Evolutionary conservation across 306 rosid genomes (phyloP).

Genomic region (Gleditsia sinensis): DNA sequence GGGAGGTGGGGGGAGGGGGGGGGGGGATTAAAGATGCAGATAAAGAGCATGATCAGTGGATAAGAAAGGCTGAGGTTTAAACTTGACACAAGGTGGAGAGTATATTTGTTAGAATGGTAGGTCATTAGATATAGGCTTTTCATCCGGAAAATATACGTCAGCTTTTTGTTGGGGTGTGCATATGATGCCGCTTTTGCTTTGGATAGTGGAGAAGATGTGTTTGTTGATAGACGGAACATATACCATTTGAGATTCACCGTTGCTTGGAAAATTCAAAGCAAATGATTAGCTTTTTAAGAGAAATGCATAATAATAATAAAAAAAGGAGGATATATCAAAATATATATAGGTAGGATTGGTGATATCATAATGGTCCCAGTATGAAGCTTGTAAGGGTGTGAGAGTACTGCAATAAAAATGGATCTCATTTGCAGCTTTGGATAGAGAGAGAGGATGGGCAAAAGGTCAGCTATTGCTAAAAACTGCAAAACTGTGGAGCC

Average conservation of each 20-base stretch:
- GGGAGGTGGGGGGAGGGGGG: no score
- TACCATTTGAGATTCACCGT: constrained; percentile 61
- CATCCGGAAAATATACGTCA: constrained; percentile 43
- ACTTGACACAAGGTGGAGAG: neutral
- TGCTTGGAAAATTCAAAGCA: constrained; percentile 63
- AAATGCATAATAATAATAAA: neutral
- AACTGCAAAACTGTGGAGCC: constrained; percentile 53
- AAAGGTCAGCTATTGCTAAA: constrained; percentile 38
- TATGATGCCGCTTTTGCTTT: constrained; percentile 47
- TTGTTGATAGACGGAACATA: constrained; percentile 64
- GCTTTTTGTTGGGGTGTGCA: constrained; percentile 38
- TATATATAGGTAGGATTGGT: constrained; percentile 20
- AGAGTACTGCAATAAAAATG: constrained; percentile 10
- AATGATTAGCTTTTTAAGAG: constrained; percentile 63
- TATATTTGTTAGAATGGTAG: constrained; percentile 4
- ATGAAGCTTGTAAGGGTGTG: constrained; percentile 30
- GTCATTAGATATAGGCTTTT: constrained; percentile 41
- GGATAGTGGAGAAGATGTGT: constrained; percentile 59
- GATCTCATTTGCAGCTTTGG: constrained; percentile 70
- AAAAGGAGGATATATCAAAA: constrained; percentile 9
- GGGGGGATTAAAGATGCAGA: no score
- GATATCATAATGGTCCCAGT: constrained; percentile 51
- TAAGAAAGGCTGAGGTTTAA: no score
- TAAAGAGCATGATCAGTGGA: no score
- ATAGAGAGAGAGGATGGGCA: constrained; percentile 31